Conservation (phyloP, 2,329 filamentous ascomycete genomes). For the Penicillium sp. region DNA sequence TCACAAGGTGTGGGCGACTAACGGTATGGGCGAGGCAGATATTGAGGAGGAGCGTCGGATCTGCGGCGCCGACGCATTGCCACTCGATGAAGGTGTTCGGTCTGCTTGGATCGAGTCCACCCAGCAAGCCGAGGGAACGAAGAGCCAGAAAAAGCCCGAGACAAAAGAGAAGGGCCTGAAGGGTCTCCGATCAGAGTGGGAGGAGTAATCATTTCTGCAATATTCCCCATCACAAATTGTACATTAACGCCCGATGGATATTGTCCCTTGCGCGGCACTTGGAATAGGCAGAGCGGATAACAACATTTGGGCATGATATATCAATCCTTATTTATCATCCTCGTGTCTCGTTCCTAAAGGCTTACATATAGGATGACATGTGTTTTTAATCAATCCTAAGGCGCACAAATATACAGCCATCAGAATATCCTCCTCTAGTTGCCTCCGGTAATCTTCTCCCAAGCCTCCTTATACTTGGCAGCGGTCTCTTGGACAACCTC, state of each 20-base stretch:
- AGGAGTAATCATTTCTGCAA: conserved; percentile 17
- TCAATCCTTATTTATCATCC: conserved; percentile 7
- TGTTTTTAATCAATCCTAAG: not conserved
- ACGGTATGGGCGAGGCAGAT: conserved; percentile 53
- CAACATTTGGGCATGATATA: not conserved
- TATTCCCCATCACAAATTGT: not conserved
- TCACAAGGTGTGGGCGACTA: conserved; percentile 88
- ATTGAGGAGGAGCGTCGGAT: conserved; percentile 42
- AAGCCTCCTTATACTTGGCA: conserved; percentile 75
- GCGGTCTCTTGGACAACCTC: conserved; percentile 69
- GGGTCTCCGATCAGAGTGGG: conserved; percentile 38
- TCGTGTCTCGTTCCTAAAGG: conserved; percentile 13
- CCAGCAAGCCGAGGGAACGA: conserved; percentile 2
- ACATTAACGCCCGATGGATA: not conserved
- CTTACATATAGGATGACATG: not conserved
- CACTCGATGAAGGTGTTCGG: conserved; percentile 35
- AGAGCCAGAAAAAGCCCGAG: conserved; percentile 12
- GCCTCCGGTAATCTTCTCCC: conserved; percentile 64
- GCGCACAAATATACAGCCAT: conserved; percentile 2
- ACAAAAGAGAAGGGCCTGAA: conserved; percentile 35
- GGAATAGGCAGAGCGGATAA: not conserved
- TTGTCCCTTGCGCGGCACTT: not conserved
- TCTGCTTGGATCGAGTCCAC: conserved; percentile 26
- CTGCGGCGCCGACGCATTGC: conserved; percentile 40
- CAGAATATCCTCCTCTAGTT: conserved; percentile 31